Base-by-base conservation (phyloP, 2,329 filamentous ascomycete species). In the Magnaporthiopsis rhizophila region DNA sequence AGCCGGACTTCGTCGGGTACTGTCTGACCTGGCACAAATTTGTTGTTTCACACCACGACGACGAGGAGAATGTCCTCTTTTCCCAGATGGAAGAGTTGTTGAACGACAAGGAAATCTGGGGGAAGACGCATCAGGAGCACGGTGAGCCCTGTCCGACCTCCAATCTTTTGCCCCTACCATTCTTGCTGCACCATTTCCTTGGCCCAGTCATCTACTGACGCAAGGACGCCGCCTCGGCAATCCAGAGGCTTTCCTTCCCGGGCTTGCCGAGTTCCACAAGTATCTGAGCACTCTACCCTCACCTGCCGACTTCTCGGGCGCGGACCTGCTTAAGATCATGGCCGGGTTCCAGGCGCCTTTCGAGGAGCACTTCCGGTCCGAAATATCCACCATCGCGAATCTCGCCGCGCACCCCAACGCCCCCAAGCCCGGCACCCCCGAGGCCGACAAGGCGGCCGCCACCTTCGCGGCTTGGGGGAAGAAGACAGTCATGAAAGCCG, bases 391-490 rank as follows among this genome's bases (percentile, higher is more conserved):
- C 58, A 84, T 86, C 65, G 77, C 82, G 57, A 72, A 72, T 32
- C 75, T 86, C 21, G 74, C 82, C 3, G 69, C 74, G 3, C 82
- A 87, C 67, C 76, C 81, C 1, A 79, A 78, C 59, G 82, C 82
- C 0, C 84, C 84, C 0, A 75, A 73, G 60, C 72, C 78, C 2
- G 80, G 78, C 32, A 77, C 80, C 0, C 73, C 77, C 5, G 77
- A 80, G 65, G 79, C 78, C 7, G 76, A 76, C 5, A 73, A 73
- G 1, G 84, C 85, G 0, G 71, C 76, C 3, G 71, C 77, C 8
- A 79, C 80, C 1, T 87, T 88, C 76, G 84, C 84, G 76, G 73
- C 77, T 2, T 87, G 84, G 84, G 85, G 85, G 65, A 86, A 87
- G 78, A 82, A 78, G 71, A 87, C 84, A 2, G 82, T 88, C n/a